Conservation (phyloP, 805 yeast species). For the Candida gorgasii region DNA sequence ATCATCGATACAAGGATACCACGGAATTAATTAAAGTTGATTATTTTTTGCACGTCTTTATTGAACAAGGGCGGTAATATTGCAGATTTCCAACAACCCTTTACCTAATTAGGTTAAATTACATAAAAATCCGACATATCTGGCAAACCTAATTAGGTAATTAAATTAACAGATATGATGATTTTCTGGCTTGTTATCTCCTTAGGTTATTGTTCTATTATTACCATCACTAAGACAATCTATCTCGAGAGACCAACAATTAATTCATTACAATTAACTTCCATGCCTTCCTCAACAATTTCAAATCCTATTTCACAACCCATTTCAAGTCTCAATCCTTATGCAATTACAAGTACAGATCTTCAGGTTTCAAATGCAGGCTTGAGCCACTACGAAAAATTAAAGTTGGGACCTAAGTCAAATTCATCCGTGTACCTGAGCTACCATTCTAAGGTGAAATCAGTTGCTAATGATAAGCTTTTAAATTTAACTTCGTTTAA, state of each 20-base stretch:
- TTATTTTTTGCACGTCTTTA: neutral
- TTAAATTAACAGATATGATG: neutral
- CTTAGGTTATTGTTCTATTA: neutral
- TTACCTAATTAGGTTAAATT: constrained; percentile 6
- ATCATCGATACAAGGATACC: too few species aligned
- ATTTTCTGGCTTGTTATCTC: constrained; percentile 3
- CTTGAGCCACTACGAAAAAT: neutral
- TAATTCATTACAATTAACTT: neutral
- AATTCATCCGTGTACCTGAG: neutral
- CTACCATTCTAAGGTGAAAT: neutral
- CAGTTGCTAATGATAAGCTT: neutral
- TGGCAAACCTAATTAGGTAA: constrained; percentile 5
- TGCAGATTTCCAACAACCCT: neutral
- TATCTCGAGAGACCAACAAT: neutral
- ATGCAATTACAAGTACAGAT: neutral
- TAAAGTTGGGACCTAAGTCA: neutral
- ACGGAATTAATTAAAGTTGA: neutral
- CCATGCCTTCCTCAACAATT: neutral
- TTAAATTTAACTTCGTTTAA: neutral
- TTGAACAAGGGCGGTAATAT: neutral
- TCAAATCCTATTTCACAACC: neutral
- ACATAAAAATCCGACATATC: neutral
- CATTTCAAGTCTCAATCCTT: neutral
- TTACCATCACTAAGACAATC: constrained; percentile 7
- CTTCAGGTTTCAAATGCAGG: neutral